Evolutionary conservation across 495 filamentous ascomycete species (phyloP), one percentile per base, ranked within the genome.

Genomic region (Penicillium waksmanii): DNA sequence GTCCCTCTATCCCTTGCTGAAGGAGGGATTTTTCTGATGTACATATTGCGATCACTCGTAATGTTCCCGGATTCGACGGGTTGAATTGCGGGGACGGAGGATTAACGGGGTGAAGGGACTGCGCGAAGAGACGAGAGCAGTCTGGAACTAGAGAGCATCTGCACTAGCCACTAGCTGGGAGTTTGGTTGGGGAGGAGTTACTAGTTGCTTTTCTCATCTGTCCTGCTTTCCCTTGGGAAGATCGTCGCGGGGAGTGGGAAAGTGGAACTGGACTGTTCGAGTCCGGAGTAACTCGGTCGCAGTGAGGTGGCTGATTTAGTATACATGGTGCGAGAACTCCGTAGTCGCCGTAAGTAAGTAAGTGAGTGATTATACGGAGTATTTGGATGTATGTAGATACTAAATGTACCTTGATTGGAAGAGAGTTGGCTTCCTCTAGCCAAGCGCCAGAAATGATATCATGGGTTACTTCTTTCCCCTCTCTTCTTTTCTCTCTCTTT

Each of bases 281-380:
- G 43, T 51, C 50, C 63, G 59, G 62, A 67, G 58, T n/a, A 57
- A 17, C 49, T 67, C 64, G 57, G 64, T 43, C 56, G 53, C 40
- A 43, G 48, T 51, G 58, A 53, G 21, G 42, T 62, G 36, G 36
- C 51, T 44, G 7, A 40, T 40, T 40, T 12, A 40, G 11, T 13
- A 40, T 40, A 12, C 11, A n/a, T 40, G 5, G 10, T 12, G 36
- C 36, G 15, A 40, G 36, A 13, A 31, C 25, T 38, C 36, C 36
- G 15, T 38, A 38, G 27, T 31, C 8, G 27, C 36, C 36, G 15
- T 13, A 38, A 38, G 36, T 38, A 12, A 38, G 36, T 38, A n/a
- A 8, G 27, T 31, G 27, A 31, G 27, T 7, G 27, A 31, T 7
- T 31, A 31, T 31, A 31, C 27, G 27, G 27, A 8, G 27, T 31